Evolutionary conservation across 768 basidiomycete species (phyloP).

Genomic region (Floccularia luteovirens): DNA sequence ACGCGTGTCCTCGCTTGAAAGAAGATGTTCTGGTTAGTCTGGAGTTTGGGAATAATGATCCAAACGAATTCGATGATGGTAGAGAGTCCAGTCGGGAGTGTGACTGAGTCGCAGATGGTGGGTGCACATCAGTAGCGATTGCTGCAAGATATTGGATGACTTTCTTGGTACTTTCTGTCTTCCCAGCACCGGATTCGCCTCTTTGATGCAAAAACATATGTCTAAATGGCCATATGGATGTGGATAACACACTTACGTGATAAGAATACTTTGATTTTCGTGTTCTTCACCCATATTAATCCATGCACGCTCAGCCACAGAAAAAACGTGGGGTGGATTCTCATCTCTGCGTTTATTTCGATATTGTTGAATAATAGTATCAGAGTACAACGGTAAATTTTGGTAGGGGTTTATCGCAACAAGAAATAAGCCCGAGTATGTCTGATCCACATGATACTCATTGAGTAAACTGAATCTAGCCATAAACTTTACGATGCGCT

Average conservation of each 20-base stretch:
- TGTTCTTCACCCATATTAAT: constrained; percentile 96
- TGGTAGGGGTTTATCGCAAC: constrained; percentile 99
- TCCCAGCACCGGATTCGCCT: constrained; percentile 98
- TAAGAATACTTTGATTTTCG: constrained; percentile 96
- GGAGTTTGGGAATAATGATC: constrained; percentile 47
- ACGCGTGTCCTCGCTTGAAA: constrained; percentile 44
- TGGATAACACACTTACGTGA: constrained; percentile 61
- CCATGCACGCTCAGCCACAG: constrained; percentile 97
- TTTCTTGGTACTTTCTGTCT: constrained; percentile 98
- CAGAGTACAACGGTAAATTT: constrained; percentile 83
- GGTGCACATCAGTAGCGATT: constrained; percentile 79
- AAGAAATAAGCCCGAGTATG: constrained; percentile 93
- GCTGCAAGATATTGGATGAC: constrained; percentile 99
- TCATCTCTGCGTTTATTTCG: constrained; percentile 84
- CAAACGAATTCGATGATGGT: constrained; percentile 37
- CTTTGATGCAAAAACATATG: constrained; percentile 27
- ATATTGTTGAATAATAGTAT: constrained; percentile 84
- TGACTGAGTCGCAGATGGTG: constrained; percentile 39
- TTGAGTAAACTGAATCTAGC: constrained; percentile 3
- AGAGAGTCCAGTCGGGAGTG: constrained; percentile 66
- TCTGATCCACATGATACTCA: constrained; percentile 45
- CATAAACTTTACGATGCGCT: constrained; percentile 27
- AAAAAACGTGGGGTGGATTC: constrained; percentile 94
- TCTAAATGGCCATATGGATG: too few species aligned
- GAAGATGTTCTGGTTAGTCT: constrained; percentile 67